phyloP scores from a whole-genome alignment of 2,329 filamentous ascomycete genomes.

The Aulographum hederae region DNA sequence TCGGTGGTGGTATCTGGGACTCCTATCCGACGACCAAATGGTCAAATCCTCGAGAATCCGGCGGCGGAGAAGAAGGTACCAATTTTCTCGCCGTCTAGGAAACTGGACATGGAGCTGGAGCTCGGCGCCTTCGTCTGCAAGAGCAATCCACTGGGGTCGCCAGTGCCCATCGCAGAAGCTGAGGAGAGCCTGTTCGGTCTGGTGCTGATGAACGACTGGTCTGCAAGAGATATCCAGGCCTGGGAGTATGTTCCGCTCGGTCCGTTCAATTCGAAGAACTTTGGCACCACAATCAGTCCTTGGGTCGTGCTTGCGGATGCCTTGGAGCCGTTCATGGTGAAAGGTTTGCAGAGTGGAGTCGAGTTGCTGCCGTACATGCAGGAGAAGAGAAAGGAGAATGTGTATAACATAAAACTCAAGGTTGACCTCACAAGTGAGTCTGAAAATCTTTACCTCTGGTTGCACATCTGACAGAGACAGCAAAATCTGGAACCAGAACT shows the following conservation, averaged over 20 bases:
- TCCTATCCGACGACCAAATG: conserved; percentile 51
- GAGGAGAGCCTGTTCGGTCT: conserved; percentile 60
- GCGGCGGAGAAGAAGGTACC: conserved; percentile 42
- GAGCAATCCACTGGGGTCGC: conserved; percentile 44
- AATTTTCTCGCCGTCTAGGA: conserved; percentile 42
- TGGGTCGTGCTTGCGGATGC: conserved; percentile 68
- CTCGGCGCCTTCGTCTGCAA: conserved; percentile 56
- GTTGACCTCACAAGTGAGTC: conserved; percentile 32
- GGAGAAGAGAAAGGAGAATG: conserved; percentile 35
- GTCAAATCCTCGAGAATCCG: conserved; percentile 53
- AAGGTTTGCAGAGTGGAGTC: conserved; percentile 33
- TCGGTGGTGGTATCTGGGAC: conserved; percentile 61
- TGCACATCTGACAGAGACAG: no score
- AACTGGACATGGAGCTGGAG: conserved; percentile 66
- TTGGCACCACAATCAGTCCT: conserved; percentile 56
- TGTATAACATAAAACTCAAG: conserved; percentile 52
- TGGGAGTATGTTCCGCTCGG: conserved; percentile 77
- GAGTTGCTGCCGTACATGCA: conserved; percentile 44
- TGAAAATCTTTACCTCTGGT: background rate
- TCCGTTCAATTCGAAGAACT: conserved; percentile 73
- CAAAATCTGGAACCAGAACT: background rate
- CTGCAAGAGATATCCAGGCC: conserved; percentile 60
- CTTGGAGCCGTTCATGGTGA: conserved; percentile 45
- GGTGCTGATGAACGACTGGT: conserved; percentile 79
- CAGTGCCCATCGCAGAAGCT: conserved; percentile 44